phyloP scores from a whole-genome alignment of 306 rosid species.

The Vicia faba region DNA sequence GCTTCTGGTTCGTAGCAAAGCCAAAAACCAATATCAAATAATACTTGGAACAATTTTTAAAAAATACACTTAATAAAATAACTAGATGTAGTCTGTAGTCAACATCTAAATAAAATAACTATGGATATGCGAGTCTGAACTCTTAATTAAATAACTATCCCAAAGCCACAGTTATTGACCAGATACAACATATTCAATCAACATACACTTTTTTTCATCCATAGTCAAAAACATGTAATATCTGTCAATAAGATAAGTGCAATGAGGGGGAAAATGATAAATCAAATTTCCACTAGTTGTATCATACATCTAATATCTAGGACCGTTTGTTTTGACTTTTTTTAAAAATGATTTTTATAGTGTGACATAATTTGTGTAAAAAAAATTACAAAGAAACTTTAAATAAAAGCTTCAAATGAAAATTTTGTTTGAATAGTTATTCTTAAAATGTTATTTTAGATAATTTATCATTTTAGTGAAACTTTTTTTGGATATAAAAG shows the following conservation, averaged over 20 bases:
- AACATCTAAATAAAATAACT: too few relatives aligned
- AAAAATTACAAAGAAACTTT: too few relatives aligned
- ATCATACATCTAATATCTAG: not conserved
- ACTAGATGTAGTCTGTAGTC: too few relatives aligned
- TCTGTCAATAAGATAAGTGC: not conserved
- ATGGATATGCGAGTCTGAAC: slow-evolving; percentile 2
- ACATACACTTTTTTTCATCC: slow-evolving; percentile 18
- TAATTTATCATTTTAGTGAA: too few relatives aligned
- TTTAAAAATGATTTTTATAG: too few relatives aligned
- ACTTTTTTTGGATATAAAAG: too few relatives aligned
- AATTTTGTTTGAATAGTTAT: too few relatives aligned
- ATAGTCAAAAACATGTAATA: slow-evolving; percentile 13
- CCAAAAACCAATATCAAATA: slow-evolving; percentile 8
- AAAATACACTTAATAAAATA: not conserved
- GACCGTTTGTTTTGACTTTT: too few relatives aligned
- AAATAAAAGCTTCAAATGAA: too few relatives aligned
- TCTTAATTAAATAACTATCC: not conserved
- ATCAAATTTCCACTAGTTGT: slow-evolving; percentile 12
- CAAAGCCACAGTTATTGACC: slow-evolving; percentile 3
- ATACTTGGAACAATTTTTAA: not conserved
- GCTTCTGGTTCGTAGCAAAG: not conserved
- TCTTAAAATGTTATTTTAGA: too few relatives aligned
- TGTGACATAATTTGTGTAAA: too few relatives aligned
- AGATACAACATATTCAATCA: slow-evolving; percentile 17
- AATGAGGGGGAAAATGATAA: not conserved